phyloP scores from a whole-genome alignment of 495 filamentous ascomycete genomes.

The Hypoxylon fuscum region DNA sequence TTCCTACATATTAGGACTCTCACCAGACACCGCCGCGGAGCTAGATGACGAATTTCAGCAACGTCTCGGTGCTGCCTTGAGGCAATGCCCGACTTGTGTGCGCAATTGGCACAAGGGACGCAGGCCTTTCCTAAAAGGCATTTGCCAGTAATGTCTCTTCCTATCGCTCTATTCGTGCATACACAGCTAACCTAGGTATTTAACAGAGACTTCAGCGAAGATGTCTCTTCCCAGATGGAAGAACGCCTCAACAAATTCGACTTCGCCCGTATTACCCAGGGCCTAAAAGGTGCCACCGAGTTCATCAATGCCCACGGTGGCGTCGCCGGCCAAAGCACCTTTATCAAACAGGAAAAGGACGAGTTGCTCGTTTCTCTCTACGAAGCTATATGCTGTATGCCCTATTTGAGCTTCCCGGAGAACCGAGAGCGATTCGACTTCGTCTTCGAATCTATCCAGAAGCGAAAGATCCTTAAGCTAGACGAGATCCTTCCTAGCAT shows the following conservation, averaged over 20 bases:
- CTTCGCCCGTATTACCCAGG: constrained; percentile 46
- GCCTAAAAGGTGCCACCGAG: constrained; percentile 48
- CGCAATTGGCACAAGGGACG: constrained; percentile 80
- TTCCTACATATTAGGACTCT: constrained; percentile 73
- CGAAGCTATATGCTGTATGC: constrained; percentile 62
- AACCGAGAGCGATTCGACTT: constrained; percentile 69
- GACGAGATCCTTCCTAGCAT: constrained; percentile 79
- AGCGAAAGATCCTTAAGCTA: constrained; percentile 73
- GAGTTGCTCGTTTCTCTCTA: constrained; percentile 58
- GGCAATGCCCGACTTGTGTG: constrained; percentile 80
- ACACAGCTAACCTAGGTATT: constrained; percentile 46
- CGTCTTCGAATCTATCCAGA: constrained; percentile 80
- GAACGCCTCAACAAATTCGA: constrained; percentile 57
- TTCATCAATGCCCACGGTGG: constrained; percentile 51
- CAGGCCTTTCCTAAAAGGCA: constrained; percentile 66
- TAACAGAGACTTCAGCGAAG: constrained; percentile 44
- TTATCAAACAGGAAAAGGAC: constrained; percentile 44
- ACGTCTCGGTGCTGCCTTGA: constrained; percentile 58
- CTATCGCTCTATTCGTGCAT: constrained; percentile 20
- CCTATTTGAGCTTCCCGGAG: constrained; percentile 52
- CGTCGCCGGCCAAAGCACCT: constrained; percentile 45
- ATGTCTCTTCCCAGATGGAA: constrained; percentile 47
- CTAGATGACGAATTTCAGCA: constrained; percentile 68
- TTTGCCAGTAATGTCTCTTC: constrained; percentile 58
- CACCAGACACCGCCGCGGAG: constrained; percentile 65